phyloP scores from a whole-genome alignment of 805 yeast genomes.

The Saccharomycodes ludwigii region DNA sequence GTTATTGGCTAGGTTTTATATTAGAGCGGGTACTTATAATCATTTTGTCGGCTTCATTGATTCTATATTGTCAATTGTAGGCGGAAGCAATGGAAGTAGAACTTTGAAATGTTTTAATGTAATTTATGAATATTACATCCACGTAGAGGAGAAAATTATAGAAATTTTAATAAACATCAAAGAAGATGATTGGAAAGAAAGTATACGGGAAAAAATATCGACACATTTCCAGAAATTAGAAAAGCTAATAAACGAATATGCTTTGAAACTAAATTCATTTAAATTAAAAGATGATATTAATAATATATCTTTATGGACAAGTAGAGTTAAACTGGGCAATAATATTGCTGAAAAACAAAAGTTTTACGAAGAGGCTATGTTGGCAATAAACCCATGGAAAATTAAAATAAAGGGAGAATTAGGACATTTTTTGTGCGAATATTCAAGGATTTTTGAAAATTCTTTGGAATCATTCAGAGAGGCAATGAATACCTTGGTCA shows the following conservation, averaged over 20 bases:
- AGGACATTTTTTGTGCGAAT: constrained; percentile 55
- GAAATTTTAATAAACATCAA: constrained; percentile 11
- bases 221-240: constrained; percentile 39
- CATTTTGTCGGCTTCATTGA: constrained; percentile 15
- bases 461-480: constrained; percentile 50
- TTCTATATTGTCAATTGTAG: too few species aligned
- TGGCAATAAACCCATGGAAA: constrained; percentile 48
- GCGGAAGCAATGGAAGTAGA: too few species aligned
- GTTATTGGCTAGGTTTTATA: too few species aligned
- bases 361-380: constrained; percentile 55
- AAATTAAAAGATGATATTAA: constrained; percentile 48
- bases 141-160: constrained; percentile 11
- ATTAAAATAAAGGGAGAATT: constrained; percentile 29
- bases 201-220: too few species aligned
- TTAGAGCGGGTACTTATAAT: too few species aligned
- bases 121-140: constrained; percentile 8
- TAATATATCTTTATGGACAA: constrained; percentile 57
- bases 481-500: constrained; percentile 50
- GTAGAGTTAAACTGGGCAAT: constrained; percentile 38
- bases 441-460: constrained; percentile 44
- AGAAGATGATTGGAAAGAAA: constrained; percentile 29
- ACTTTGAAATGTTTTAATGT: too few species aligned
- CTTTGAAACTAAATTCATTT: constrained; percentile 53
- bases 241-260: constrained; percentile 41
- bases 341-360: constrained; percentile 26